phyloP scores from a whole-genome alignment of 306 rosid genomes.

The Trifolium fragiferum region DNA sequence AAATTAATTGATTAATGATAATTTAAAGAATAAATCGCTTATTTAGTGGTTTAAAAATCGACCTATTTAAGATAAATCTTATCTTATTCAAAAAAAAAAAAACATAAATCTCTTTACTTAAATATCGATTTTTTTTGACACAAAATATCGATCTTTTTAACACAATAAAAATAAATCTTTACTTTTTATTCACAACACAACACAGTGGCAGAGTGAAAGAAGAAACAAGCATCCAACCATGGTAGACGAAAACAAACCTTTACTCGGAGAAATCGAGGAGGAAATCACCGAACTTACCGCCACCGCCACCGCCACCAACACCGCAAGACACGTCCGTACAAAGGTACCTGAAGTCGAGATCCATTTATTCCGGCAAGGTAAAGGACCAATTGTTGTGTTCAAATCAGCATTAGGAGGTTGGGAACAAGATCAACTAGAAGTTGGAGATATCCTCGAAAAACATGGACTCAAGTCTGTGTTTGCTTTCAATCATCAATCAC shows the following conservation, averaged over 20 bases:
- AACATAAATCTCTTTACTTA: no score
- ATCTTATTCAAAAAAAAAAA: no score
- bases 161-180: no score
- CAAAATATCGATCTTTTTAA: no score
- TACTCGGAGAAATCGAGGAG: constrained; percentile 48
- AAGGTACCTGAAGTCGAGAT: constrained; percentile 49
- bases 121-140: no score
- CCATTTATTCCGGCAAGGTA: constrained; percentile 67
- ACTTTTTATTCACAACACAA: neutral
- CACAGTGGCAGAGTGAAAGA: neutral
- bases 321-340: constrained; percentile 11
- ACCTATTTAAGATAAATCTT: no score
- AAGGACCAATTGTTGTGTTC: constrained; percentile 80
- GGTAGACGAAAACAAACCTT: constrained; percentile 28
- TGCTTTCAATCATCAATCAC: constrained; percentile 60
- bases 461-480: constrained; percentile 67
- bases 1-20: no score
- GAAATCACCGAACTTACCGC: constrained; percentile 10
- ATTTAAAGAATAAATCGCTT: no score
- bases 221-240: neutral
- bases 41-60: no score
- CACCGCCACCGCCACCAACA: neutral
- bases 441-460: constrained; percentile 74
- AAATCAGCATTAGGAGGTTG: constrained; percentile 72
- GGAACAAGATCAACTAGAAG: constrained; percentile 91